Evolutionary conservation across 2,329 filamentous ascomycete species (phyloP).

Genomic region (Monilinia laxa): DNA sequence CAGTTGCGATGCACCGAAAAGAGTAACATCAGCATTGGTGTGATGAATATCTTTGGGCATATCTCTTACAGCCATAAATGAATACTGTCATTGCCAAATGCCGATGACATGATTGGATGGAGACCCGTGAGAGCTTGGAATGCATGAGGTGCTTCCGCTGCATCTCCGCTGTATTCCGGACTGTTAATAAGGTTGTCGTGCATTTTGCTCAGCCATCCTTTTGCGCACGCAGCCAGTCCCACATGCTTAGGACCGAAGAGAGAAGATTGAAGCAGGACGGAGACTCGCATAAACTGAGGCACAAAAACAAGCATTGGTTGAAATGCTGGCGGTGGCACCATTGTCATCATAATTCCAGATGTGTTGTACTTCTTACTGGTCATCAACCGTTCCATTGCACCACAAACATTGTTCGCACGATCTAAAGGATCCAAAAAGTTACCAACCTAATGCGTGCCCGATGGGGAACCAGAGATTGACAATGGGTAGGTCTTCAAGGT

Average conservation of each 20-base stretch:
- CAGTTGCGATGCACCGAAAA: background rate
- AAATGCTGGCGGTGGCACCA: background rate
- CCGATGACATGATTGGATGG: background rate
- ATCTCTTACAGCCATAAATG: slow-evolving; percentile 9
- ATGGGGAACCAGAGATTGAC: background rate
- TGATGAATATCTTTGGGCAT: background rate
- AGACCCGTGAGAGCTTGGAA: background rate
- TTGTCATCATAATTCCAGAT: background rate
- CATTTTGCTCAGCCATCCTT: background rate
- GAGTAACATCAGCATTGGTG: background rate
- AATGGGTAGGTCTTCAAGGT: background rate
- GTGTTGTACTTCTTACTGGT: background rate
- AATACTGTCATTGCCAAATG: background rate
- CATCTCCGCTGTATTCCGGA: slow-evolving; percentile 3
- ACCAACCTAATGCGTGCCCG: background rate
- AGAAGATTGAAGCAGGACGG: background rate
- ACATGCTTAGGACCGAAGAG: background rate
- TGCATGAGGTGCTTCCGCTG: background rate
- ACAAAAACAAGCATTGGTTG: slow-evolving; percentile 2
- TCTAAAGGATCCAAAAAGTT: background rate
- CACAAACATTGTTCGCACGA: background rate
- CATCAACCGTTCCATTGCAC: background rate
- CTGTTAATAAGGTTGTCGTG: background rate
- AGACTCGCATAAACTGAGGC: background rate
- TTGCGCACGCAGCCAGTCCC: background rate